Evolutionary conservation across 2,329 filamentous ascomycete genomes (phyloP), one percentile per base, ranked within the genome.

Genomic region (Ceratocystis destructans): DNA sequence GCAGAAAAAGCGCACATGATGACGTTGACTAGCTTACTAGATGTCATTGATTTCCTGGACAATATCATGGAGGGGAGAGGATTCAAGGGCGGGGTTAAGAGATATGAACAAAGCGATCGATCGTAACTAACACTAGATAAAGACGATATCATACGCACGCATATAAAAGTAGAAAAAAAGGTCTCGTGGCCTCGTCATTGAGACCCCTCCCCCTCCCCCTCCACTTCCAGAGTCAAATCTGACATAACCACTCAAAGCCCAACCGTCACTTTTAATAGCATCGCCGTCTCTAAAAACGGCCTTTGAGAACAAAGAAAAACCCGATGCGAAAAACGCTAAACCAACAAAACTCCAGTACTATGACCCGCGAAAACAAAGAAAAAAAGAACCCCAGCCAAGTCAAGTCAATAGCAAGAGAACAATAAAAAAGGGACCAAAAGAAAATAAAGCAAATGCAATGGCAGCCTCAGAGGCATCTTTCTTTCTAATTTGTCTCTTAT

Each of bases 1-100:
- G 79, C 78, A 71, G 83, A 87, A 72, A 77, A 84, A 68, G 73
- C 73, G 17, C 73, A 74, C 37, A 73, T 87, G 71, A 77, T 80
- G 65, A 77, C 74, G 62, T 77, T 81, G 69, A 75, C 73, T 10
- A 79, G 79, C 67, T 83, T 84, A 75, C 73, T 83, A 53, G 83
- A 86, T 61, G 71, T 87, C 62, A 73, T 87, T 7, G 84, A 87
- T 70, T 85, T 81, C 68, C 73, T 87, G 66, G 83, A 87, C 69
- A 78, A 77, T 33, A 79, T 78, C 68, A 76, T 78, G 59, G 74
- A 74, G 65, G 69, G 74, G 68, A 70, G 66, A 59, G 67, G 64
- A 15, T 17, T n/a, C 12, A 37, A 66, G 44, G 61, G 46, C n/a
- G 44, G 61, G 8, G 20, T 50, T n/a, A 48, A 63, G 8, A 50